Base-by-base conservation (phyloP, 768 basidiomycete genomes). In the Suillus luteus region DNA sequence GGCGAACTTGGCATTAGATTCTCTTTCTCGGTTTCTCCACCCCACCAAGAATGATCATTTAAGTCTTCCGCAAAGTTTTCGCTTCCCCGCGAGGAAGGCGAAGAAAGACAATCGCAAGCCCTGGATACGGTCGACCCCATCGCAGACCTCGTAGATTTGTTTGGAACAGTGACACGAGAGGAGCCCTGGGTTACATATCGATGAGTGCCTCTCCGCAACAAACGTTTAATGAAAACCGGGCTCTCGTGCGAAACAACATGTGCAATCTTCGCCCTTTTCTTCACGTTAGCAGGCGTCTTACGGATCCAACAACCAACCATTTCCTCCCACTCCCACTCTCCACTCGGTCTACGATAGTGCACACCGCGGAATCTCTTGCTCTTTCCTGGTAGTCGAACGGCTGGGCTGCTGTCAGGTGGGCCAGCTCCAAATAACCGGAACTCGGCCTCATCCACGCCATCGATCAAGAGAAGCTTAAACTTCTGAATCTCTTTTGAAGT, bases 371-470 rank as follows among this genome's bases (percentile, higher is more conserved):
- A 52, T 33, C 58, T 55, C 31, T 62, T 59, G 5, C 60, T 40
- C 54, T 35, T 64, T 15, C 43, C 38, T 31, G 69, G 61, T 7
- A 65, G 66, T n/a, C 63, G 43, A 7, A 67, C 55, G 43, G 66
- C 43, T 31, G 70, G 71, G 55, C 70, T 69, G 52, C 52, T 64
- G 49, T 60, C 55, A 10, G 59, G 55, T 19, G 49, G 27, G 51
- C 59, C 61, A 24, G 69, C 59, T 35, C 79, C 80, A 43, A 82
- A 83, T 63, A 81, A 84, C 48, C 78, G 76, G 43, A 73, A 68
- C 70, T 87, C 86, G 12, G 85, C 84, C n/a, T 78, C 77, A 33
- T 86, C 86, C 19, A 85, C 79, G 17, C 71, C 68, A 40, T 78
- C 78, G 60, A 86, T 80, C 19, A 86, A 69, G 55, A 77, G 68